These are phyloP conservation scores for Emergomyces orientalis DNA, from an alignment of 2,329 filamentous ascomycete species.

Conservation along the genomic window DNA sequence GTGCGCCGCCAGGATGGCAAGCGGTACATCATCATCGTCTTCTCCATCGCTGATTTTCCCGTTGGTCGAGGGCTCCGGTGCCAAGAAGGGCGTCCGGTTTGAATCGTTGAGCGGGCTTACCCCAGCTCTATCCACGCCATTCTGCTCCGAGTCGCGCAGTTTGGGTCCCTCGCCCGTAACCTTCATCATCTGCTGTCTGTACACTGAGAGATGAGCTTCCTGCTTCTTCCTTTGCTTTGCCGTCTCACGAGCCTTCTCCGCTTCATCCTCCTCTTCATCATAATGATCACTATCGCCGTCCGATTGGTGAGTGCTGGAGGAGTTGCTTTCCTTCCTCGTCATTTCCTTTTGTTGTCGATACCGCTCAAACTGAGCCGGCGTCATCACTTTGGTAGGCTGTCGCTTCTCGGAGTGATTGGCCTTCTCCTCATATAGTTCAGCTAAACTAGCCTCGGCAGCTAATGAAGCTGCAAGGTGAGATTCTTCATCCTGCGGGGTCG, in stretches of 20 bases:
- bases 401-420: conserved; percentile 28
- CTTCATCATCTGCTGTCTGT: conserved; percentile 95
- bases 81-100: conserved; percentile 27
- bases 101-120: conserved; percentile 52
- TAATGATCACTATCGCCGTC: conserved; percentile 53
- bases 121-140: conserved; percentile 48
- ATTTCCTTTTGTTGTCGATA: conserved; percentile 63
- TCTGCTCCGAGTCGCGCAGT: conserved; percentile 36
- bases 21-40: conserved; percentile 78
- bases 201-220: conserved; percentile 80
- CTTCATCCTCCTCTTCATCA: conserved; percentile 68
- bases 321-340: conserved; percentile 48
- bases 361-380: conserved; percentile 73
- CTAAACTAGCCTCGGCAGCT: conserved; percentile 36
- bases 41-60: conserved; percentile 46
- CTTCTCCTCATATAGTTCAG: conserved; percentile 37
- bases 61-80: conserved; percentile 17
- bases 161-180: conserved; percentile 59
- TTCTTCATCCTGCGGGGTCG: not conserved
- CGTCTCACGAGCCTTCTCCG: conserved; percentile 62
- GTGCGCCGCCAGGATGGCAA: conserved; percentile 79
- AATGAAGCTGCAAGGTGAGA: conserved; percentile 22
- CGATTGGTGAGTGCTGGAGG: conserved; percentile 42
- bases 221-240: conserved; percentile 75
- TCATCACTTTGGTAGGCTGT: conserved; percentile 70